Evolutionary conservation across 352 stramenopile genomes (phyloP).

Genomic region (Phytopythium boreale): DNA sequence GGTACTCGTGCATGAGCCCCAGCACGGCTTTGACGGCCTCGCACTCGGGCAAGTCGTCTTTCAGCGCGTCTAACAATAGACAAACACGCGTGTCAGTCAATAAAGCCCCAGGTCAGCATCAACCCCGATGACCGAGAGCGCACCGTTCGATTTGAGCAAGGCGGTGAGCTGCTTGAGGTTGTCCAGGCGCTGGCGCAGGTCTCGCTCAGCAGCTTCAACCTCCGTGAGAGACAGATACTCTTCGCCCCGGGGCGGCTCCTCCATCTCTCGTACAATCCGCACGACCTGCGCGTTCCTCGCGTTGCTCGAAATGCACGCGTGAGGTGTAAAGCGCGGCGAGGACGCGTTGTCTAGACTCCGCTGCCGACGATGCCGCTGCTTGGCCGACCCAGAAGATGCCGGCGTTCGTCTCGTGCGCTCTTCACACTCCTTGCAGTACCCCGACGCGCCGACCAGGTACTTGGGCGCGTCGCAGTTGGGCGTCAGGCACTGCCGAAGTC

Average conservation of each 20-base stretch:
- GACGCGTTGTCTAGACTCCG: constrained; percentile 43
- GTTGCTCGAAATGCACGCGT: constrained; percentile 14
- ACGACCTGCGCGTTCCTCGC: constrained; percentile 42
- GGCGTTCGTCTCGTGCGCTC: constrained; percentile 12
- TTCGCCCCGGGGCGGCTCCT: constrained; percentile 14
- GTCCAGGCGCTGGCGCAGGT: constrained; percentile 30
- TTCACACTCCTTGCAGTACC: constrained; percentile 66
- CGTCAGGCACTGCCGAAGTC: constrained; percentile 55
- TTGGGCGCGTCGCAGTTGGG: constrained; percentile 61
- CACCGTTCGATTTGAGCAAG: constrained; percentile 50
- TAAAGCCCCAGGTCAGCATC: not conserved
- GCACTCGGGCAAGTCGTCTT: constrained; percentile 78
- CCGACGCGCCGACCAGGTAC: constrained; percentile 55
- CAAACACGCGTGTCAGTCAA: constrained; percentile 9
- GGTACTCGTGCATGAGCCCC: constrained; percentile 56
- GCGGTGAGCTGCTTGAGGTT: constrained; percentile 44
- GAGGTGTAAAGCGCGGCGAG: constrained; percentile 14
- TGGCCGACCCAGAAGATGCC: not conserved
- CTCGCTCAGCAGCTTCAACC: constrained; percentile 11
- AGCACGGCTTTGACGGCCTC: constrained; percentile 57
- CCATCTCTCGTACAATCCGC: constrained; percentile 34
- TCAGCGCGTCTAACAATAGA: constrained; percentile 33
- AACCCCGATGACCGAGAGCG: not conserved
- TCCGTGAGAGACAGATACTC: constrained; percentile 15
- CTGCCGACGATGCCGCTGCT: constrained; percentile 31